Evolutionary conservation across 345 rosid species (phyloP), one percentile per base, ranked within the genome.

Genomic region (Punica granatum): DNA sequence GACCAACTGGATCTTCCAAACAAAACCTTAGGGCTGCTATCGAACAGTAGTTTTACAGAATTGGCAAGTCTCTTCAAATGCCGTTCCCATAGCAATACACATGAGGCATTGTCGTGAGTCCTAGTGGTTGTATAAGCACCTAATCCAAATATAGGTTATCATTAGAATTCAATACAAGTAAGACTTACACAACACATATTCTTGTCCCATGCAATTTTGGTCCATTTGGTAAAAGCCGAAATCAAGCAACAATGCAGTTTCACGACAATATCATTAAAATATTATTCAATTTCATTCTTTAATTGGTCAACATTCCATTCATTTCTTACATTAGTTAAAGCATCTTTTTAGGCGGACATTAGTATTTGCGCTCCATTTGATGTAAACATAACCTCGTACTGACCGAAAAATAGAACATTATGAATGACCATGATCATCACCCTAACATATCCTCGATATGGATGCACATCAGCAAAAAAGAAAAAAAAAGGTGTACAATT

Each of bases 121-220:
- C 97, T 81, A 9, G 99, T 79, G 70, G 92, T 88, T 7, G 96
- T 85, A 84, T 89, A 89, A 28, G 96, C 90, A 42, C 98, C 97
- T 87, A 80, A n/a, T 16, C 30, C 59, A 36, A 67, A 32, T 36
- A 32, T 26, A 25, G 21, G 6, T 36, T n/a, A 59, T 42, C 43
- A 25, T n/a, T 34, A 63, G 43, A 37, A 63, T 31, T 63, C 32
- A 18, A 44, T 49, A 32, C 18, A 28, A 13, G 60, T 14, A 13
- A 21, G 6, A 0, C 25, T 19, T 32, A 23, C 28, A 32, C 15
- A 3, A 32, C 8, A 66, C 23, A 3, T 64, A 39, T n/a, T 39
- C 26, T 19, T 12, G 15, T 19, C n/a, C n/a, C n/a, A n/a, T n/a
- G n/a, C n/a, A n/a, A n/a, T n/a, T n/a, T n/a, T n/a, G n/a, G n/a